Base-by-base conservation (phyloP, 2,329 filamentous ascomycete species). In the Didymella keratinophila region DNA sequence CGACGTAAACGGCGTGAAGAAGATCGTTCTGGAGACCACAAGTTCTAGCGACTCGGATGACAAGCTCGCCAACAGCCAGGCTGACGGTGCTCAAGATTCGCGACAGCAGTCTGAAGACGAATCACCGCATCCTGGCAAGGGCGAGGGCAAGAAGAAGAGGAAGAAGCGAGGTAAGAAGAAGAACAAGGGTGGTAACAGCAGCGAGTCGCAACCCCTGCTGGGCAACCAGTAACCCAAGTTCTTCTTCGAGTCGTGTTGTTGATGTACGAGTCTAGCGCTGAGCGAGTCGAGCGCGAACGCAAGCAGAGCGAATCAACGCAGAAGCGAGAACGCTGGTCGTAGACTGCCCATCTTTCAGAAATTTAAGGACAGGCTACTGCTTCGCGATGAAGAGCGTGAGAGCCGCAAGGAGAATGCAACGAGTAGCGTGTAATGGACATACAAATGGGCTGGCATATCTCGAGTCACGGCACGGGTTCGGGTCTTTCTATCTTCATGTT, bases 11-110 rank as follows among this genome's bases (percentile, higher is more conserved):
- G 91, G 91, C 2, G 84, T 93, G 51, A 86, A 87, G 63, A 94
- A 94, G 77, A 86, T 92, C 43, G 86, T 94, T 1, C 80, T 94
- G 25, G 88, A 92, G 70, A 87, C 87, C 3, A 89, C 83, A 25
- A 87, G 84, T 65, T 84, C 82, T 18, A 83, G 79, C 63, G 82
- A 83, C 42, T 71, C 69, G 2, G 71, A 76, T 10, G 69, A 68
- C 50, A 72, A 71, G 52, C 52, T 58, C 23, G 34, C 47, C 4
- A 41, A 37, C 36, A 61, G 50, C 30, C 59, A 68, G 30, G 62
- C 63, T 62, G 69, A 73, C 49, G 67, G 63, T 53, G 54, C 60
- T 3, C 61, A 67, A 45, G 71, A 71, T 25, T 52, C 60, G 7
- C 27, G 47, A 27, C 51, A 51, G n/a, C 59, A 65, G 30, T 70